These are phyloP conservation scores for Coccomyxa subellipsoidea DNA, from an alignment of 163 green algal species.

Conservation along the genomic window DNA sequence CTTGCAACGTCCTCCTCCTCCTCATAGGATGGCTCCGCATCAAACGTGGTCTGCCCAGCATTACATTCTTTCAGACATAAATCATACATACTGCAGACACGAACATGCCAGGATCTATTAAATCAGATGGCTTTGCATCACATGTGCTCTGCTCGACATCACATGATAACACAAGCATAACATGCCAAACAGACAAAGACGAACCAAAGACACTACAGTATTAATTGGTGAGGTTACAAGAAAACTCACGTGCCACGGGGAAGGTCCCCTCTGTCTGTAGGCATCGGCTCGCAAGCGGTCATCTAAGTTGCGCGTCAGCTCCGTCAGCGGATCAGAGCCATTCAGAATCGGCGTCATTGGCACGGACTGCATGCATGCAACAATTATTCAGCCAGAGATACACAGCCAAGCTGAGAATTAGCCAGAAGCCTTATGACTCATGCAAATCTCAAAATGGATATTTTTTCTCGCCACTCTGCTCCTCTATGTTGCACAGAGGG, in stretches of 20 bases:
- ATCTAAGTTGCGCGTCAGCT: constrained; percentile 15
- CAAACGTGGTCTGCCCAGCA: constrained; percentile 11
- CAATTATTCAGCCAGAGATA: not conserved
- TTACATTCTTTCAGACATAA: no score
- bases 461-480: no score
- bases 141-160: no score
- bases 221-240: no score
- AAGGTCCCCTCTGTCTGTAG: not conserved
- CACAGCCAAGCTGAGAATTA: not conserved
- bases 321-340: constrained; percentile 8
- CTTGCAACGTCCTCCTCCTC: not conserved
- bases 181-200: not conserved
- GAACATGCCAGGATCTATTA: not conserved
- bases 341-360: not conserved
- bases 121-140: not conserved
- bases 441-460: no score
- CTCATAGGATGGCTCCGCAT: not conserved
- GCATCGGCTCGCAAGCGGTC: not conserved
- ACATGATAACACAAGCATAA: no score
- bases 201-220: no score
- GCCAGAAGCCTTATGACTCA: no score
- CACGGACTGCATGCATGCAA: not conserved
- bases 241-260: not conserved
- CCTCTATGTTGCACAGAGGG: no score
- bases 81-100: no score